A percentile compares a stretch with the other conserved stretches of the same genome.
Conservation (phyloP, 108 stramenopile species). For the Hondaea fermentalgiana region DNA sequence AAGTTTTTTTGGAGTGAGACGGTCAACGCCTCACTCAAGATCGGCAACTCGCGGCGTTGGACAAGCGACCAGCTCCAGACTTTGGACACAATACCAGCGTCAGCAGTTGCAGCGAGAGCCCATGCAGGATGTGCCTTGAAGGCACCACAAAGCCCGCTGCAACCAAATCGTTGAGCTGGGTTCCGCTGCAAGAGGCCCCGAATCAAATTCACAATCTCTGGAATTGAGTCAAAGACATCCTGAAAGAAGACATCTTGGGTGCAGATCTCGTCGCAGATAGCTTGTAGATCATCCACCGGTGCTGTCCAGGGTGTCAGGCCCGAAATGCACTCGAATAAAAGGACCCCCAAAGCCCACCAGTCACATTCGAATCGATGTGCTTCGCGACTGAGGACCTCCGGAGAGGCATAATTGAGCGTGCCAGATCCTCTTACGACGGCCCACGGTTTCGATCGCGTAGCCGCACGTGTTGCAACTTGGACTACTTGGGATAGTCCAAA, state of each 20-base stretch:
- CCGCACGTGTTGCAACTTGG: background rate
- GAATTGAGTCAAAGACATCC: background rate
- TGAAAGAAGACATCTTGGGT: background rate
- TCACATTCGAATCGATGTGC: background rate
- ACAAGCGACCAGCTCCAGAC: no score
- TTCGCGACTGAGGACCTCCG: background rate
- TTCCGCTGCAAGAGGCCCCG: no score
- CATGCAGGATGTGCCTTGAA: no score
- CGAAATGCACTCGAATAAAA: background rate
- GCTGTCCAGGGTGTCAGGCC: background rate
- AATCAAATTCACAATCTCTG: no score
- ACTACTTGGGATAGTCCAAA: background rate
- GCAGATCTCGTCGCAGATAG: background rate
- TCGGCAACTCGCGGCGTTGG: no score
- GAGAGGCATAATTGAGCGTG: background rate
- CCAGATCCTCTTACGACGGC: background rate
- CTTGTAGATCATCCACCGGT: background rate
- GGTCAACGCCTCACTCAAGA: no score
- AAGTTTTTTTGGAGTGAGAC: no score
- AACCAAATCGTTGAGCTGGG: no score
- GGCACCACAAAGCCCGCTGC: no score
- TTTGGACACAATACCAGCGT: no score
- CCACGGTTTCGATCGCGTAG: background rate
- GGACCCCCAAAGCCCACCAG: background rate
- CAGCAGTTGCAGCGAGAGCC: no score